These are phyloP conservation scores for Saccharomycopsis sp. DNA, from an alignment of 805 yeast species.

Conservation along the genomic window DNA sequence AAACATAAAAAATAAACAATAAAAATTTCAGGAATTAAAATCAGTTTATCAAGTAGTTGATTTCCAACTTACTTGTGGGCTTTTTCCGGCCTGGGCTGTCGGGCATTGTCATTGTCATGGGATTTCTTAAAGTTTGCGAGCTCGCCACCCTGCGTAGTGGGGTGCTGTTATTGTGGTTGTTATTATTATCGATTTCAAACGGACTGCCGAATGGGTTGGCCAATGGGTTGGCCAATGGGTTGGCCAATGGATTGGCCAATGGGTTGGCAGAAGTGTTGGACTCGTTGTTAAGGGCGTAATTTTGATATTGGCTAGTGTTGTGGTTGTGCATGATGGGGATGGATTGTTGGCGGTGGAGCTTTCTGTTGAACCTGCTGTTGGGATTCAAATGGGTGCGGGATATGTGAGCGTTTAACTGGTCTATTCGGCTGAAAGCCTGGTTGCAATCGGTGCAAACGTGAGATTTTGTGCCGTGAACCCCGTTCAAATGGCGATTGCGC, in stretches of 20 bases:
- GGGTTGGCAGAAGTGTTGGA: background rate
- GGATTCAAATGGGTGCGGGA: conserved; percentile 17
- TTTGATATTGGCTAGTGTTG: background rate
- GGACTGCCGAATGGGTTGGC: background rate
- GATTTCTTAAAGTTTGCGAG: background rate
- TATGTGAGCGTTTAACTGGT: conserved; percentile 17
- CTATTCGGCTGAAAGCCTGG: conserved; percentile 14
- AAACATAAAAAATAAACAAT: background rate
- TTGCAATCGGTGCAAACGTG: conserved; percentile 11
- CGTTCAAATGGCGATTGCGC: conserved; percentile 13
- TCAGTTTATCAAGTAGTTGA: conserved; percentile 6
- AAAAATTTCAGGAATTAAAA: background rate
- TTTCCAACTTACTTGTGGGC: conserved; percentile 2
- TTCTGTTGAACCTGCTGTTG: conserved; percentile 22
- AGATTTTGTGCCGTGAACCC: conserved; percentile 17
- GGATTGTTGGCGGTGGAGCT: background rate
- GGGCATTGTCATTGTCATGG: no score
- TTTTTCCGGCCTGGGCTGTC: no score
- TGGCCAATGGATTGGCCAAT: background rate
- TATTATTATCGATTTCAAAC: background rate
- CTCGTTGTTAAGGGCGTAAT: background rate
- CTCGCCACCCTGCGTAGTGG: background rate
- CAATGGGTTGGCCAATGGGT: background rate
- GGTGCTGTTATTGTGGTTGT: background rate
- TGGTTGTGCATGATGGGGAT: background rate